A percentile compares a stretch with the other conserved stretches of the same genome.
phyloP scores from a whole-genome alignment of 1,284 basidiomycete genomes.

The Tilletia caries region DNA sequence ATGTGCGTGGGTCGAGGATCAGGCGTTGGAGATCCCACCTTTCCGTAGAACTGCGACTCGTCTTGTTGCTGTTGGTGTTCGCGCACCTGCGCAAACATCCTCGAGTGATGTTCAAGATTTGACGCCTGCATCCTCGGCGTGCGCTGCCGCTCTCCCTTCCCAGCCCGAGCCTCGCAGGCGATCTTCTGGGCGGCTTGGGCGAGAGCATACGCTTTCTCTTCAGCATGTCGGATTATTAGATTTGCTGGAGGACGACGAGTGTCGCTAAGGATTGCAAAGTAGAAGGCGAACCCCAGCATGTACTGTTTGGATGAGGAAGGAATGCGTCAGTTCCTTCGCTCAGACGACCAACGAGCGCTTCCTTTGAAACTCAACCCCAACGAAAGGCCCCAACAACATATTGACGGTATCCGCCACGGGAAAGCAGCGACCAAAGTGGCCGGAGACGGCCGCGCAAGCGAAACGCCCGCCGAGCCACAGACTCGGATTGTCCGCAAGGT shows the following conservation, averaged over 20 bases:
- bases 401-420: not conserved
- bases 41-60: too few relatives aligned
- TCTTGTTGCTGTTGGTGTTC: not conserved
- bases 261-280: not conserved
- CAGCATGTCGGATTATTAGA: not conserved
- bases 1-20: not conserved
- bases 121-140: not conserved
- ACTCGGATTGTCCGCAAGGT: not conserved
- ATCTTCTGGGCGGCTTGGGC: slow-evolving; percentile 4
- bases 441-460: slow-evolving; percentile 1
- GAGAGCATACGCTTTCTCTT: not conserved
- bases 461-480: not conserved
- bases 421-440: not conserved
- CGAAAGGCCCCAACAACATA: not conserved
- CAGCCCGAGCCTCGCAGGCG: not conserved
- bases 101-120: too few relatives aligned
- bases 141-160: not conserved
- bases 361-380: not conserved
- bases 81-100: too few relatives aligned
- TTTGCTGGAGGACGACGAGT: not conserved
- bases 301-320: not conserved
- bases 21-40: too few relatives aligned
- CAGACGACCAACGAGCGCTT: too few relatives aligned
- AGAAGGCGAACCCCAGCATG: not conserved
- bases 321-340: not conserved